Conservation (phyloP, 1,284 basidiomycete species). For the Melampsora larici-populina region DNA sequence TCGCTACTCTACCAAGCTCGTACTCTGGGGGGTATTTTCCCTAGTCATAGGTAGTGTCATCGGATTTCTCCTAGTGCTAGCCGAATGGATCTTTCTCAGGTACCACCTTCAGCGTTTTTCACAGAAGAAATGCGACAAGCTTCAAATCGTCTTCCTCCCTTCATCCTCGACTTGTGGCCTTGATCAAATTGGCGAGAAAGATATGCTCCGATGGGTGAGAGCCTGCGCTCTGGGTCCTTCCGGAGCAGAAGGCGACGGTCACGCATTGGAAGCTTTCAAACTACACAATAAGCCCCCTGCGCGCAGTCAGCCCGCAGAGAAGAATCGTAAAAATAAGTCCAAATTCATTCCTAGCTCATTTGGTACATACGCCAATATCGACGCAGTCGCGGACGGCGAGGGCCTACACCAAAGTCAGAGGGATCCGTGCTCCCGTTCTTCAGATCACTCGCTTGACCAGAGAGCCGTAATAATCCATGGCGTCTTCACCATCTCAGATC, state of each 20-base stretch:
- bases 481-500: slow-evolving; percentile 25
- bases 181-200: slow-evolving; percentile 23
- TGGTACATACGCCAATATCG: background rate
- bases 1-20: background rate
- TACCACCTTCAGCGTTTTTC: slow-evolving; percentile 8
- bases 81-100: slow-evolving; percentile 21
- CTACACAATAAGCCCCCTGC: background rate
- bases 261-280: background rate
- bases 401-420: too few relatives aligned
- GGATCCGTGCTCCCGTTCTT: background rate
- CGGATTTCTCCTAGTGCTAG: slow-evolving; percentile 10
- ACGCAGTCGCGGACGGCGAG: background rate
- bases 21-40: slow-evolving; percentile 3
- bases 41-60: slow-evolving; percentile 13
- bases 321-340: background rate
- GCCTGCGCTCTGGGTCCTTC: slow-evolving; percentile 22
- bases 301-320: background rate
- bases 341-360: background rate
- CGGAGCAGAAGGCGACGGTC: slow-evolving; percentile 15
- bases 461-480: slow-evolving; percentile 29
- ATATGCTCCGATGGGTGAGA: slow-evolving; percentile 20
- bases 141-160: slow-evolving; percentile 28
- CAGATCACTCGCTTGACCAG: slow-evolving; percentile 1
- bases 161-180: slow-evolving; percentile 6
- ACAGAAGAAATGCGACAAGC: slow-evolving; percentile 10